Evolutionary conservation across 495 filamentous ascomycete species (phyloP).

Genomic region (Xylaria venustula): DNA sequence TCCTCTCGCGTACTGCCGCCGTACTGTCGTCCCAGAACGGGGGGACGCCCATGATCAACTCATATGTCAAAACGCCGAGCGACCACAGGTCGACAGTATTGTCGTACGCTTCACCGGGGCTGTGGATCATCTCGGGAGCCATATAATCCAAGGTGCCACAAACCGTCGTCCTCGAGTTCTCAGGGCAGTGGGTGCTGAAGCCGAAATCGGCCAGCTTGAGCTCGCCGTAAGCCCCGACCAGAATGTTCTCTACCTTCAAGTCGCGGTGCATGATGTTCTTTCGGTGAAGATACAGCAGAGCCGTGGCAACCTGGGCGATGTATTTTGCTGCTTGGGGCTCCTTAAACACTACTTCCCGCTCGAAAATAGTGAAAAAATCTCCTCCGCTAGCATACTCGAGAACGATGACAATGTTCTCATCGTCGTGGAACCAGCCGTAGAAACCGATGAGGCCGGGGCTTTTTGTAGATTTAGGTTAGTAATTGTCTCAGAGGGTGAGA

Average conservation of each 20-base stretch:
- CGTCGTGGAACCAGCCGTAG: slow-evolving; percentile 18
- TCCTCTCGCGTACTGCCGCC: slow-evolving; percentile 16
- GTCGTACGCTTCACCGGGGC: slow-evolving; percentile 54
- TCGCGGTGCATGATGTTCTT: slow-evolving; percentile 99
- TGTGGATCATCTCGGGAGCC: slow-evolving; percentile 96
- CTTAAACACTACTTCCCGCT: slow-evolving; percentile 80
- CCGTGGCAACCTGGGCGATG: slow-evolving; percentile 93
- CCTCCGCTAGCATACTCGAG: slow-evolving; percentile 95
- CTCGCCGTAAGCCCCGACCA: slow-evolving; percentile 96
- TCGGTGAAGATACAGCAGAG: slow-evolving; percentile 85
- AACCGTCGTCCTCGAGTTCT: slow-evolving; percentile 88
- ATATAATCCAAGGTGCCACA: slow-evolving; percentile 97
- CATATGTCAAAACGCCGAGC: slow-evolving; percentile 74
- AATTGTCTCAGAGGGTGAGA: too few species aligned
- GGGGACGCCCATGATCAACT: slow-evolving; percentile 73
- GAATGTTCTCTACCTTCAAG: slow-evolving; percentile 98
- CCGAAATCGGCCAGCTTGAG: slow-evolving; percentile 99
- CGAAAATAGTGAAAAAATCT: slow-evolving; percentile 92
- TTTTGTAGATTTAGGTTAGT: too few species aligned
- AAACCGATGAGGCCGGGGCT: slow-evolving; percentile 10
- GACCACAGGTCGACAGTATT: slow-evolving; percentile 79
- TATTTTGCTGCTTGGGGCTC: slow-evolving; percentile 96
- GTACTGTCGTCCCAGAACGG: slow-evolving; percentile 76
- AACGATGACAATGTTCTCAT: slow-evolving; percentile 53
- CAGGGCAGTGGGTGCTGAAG: slow-evolving; percentile 97